Evolutionary conservation across 192 early-diverging fungal genomes (phyloP), one percentile per base, ranked within the genome.

Genomic region (Rhizoclosmatium globosum): DNA sequence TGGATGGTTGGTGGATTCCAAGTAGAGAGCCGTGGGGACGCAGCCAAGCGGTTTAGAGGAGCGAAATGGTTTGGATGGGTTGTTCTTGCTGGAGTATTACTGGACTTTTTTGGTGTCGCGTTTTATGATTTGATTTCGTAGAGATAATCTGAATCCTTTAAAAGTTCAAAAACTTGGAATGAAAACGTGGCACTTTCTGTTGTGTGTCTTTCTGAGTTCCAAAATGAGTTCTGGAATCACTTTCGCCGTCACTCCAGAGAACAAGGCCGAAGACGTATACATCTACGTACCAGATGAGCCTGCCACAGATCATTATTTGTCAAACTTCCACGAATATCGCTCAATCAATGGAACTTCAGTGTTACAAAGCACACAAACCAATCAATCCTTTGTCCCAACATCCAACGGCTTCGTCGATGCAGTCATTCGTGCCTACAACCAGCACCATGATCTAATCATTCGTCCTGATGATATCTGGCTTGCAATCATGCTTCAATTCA

Each of bases 1-100:
- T 97, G 95, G 96, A 95, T 96, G 81, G 74, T 97, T 19, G 74
- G 68, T 42, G 92, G 90, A 1, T 90, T 96, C 2, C 74, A 94
- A 45, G 23, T 62, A 2, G 62, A 74, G 15, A 48, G 74, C 65
- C 39, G 79, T 6, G 43, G 1, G n/a, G 81, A 84, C 75, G 84
- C 84, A 11, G 58, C 56, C 47, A 56, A 4, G 2, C 92, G 92
- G 68, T 98, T 98, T 82, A 89, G 88, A 68, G 90, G 90, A 50
- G 95, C 95, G 79, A 89, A 88, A 2, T 92, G 91, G 91, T 87
- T 92, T 19, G 96, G 96, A n/a, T 87, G 82, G 1, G 81, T 95
- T n/a, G 74, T 98, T 2, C 87, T 91, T 45, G 80, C 81, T n/a
- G 95, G 94, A 2, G 89, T 96, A 48, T 73, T 92, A 1, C 84